Base-by-base conservation (phyloP, 345 rosid genomes). In the Isatis tinctoria region DNA sequence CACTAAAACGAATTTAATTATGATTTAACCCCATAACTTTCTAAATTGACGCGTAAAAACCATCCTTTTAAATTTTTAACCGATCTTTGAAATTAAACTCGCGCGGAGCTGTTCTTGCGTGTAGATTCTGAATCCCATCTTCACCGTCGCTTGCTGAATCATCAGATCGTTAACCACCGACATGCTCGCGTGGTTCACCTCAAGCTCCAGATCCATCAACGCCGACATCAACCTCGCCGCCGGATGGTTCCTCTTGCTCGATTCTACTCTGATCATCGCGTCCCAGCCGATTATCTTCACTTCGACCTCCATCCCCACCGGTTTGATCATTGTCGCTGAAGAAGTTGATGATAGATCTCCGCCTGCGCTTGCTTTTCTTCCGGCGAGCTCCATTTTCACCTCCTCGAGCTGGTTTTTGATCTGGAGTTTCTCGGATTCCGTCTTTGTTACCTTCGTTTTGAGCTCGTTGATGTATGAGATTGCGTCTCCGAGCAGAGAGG, bases 81-180 rank as follows among this genome's bases (percentile, higher is more conserved):
- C 85, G 64, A 92, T 80, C 80, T 83, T 95, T 77, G 89, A 82
- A 59, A 84, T 67, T 36, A 95, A 79, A 43, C 87, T 93, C 11
- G 75, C 41, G 61, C 83, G 84, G 59, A 94, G 97, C 83, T 94
- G 96, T 47, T 94, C 98, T 45, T 82, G 98, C 2, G 96, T 83
- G 83, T 89, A 94, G 70, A 84, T 75, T 27, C 90, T 87, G 65
- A 89, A 84, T 2, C 89, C 93, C 96, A 94, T 94, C 82, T 88
- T 94, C 64, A 94, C 98, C 0, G 96, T 89, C 18, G 98, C 98
- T 85, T 94, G 97, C 18, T 91, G 98, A 78, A 94, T 94, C 99
- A 92, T 95, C 84, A 95, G 62, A 81, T 95, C 99, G 48, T 95
- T 90, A 74, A 90, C 90, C 63, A 92, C 99, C 0, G 97, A 85